Base-by-base conservation (phyloP, 1,284 basidiomycete genomes). In the Cutaneotrichosporon sp. region DNA sequence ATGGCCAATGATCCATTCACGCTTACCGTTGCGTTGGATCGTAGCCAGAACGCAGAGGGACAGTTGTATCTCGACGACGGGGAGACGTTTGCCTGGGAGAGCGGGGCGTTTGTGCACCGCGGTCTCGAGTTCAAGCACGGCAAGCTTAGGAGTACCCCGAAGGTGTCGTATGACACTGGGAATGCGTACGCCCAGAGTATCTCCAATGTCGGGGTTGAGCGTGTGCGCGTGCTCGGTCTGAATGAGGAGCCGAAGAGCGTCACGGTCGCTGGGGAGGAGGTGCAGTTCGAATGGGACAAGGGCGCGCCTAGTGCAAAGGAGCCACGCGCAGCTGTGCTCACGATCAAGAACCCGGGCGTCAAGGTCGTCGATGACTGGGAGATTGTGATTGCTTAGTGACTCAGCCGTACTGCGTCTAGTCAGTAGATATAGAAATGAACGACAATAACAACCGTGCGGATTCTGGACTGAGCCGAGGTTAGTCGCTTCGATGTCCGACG, bases 1-100 rank as follows among this genome's bases (percentile, higher is more conserved):
- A 96, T 96, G 89, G 90, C 89, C 82, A 81, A 84, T 61, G 97
- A 99, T 77, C 97, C 97, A 0, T 92, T 97, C 83, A 98, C 95
- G 0, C 86, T 99, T 46, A 87, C 90, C 64, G 84, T 97, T 30
- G 92, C 93, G 0, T 82, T 97, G 22, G 85, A 86, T 80, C 86
- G 87, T 62, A 76, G 84, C 4, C 86, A 87, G 30, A 75, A 71
- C 9, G 94, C 95, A 0, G 75, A 76, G 3, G 96, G 96, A 40
- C 90, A 94, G 76, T 84, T 99, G 46, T 99, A 99, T 81, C 85
- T 97, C 61, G 97, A 99, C 78, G 97, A 99, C 73, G 96, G 97
- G 8, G 90, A 90, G 68, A 88, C 90, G 0, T 98, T 89, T 79
- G 83, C 85, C 1, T 89, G 94, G 80, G 83, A 88, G 69, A 73